These are phyloP conservation scores for Neonectria punicea DNA, from an alignment of 2,329 filamentous ascomycete genomes.

Conservation along the genomic window DNA sequence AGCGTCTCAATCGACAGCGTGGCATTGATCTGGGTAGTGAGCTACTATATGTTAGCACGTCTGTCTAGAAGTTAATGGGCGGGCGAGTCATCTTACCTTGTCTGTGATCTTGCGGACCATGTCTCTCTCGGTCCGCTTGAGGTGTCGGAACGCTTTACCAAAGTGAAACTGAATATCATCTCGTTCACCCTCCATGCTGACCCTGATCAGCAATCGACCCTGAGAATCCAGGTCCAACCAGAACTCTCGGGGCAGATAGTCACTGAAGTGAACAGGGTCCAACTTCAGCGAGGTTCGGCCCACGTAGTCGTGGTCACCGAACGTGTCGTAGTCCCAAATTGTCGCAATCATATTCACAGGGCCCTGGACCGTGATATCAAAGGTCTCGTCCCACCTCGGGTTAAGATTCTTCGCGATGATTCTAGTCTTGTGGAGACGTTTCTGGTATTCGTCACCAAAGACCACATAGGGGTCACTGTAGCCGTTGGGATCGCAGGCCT, in stretches of 20 bases:
- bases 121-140: slow-evolving; percentile 95
- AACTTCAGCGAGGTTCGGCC: slow-evolving; percentile 96
- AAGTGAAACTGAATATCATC: slow-evolving; percentile 99
- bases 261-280: slow-evolving; percentile 96
- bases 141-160: slow-evolving; percentile 92
- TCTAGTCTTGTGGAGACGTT: slow-evolving; percentile 92
- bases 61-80: background rate
- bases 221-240: slow-evolving; percentile 98
- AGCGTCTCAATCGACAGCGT: slow-evolving; percentile 87
- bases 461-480: slow-evolving; percentile 97
- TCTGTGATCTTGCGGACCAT: slow-evolving; percentile 99
- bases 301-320: slow-evolving; percentile 97
- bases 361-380: slow-evolving; percentile 93
- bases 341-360: slow-evolving; percentile 95
- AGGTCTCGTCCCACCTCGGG: slow-evolving; percentile 95
- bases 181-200: slow-evolving; percentile 98
- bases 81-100: slow-evolving; percentile 70
- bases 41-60: slow-evolving; percentile 57
- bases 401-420: slow-evolving; percentile 92
- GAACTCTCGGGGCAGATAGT: slow-evolving; percentile 95
- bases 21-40: slow-evolving; percentile 91
- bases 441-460: slow-evolving; percentile 96
- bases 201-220: slow-evolving; percentile 85
- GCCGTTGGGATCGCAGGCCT: slow-evolving; percentile 96
- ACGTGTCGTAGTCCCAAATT: slow-evolving; percentile 97